phyloP scores from a whole-genome alignment of 1,139 yeast species.

The Candida sanyaensis region DNA sequence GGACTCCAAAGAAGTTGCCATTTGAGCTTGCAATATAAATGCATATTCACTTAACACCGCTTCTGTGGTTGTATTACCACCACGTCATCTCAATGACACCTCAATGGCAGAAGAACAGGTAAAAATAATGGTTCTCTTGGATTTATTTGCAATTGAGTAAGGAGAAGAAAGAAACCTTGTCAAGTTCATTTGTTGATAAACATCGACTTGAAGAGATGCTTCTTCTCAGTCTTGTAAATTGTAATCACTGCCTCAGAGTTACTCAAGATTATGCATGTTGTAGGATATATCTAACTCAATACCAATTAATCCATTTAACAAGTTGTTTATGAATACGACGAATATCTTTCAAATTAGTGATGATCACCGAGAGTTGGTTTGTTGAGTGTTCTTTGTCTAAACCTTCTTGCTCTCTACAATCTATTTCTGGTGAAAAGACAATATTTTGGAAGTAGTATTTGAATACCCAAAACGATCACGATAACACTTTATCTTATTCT shows the following conservation, averaged over 20 bases:
- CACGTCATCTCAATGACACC: slow-evolving; percentile 37
- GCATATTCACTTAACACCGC: slow-evolving; percentile 80
- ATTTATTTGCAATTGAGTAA: slow-evolving; percentile 27
- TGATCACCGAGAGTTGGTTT: slow-evolving; percentile 33
- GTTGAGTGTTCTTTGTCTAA: slow-evolving; percentile 30
- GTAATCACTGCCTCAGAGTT: slow-evolving; percentile 36
- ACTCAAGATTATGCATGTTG: slow-evolving; percentile 34
- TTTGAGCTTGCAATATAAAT: slow-evolving; percentile 59
- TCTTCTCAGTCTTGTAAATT: slow-evolving; percentile 26
- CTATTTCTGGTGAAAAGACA: slow-evolving; percentile 31
- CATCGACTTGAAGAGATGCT: slow-evolving; percentile 33
- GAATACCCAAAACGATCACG: slow-evolving; percentile 23
- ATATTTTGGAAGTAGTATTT: slow-evolving; percentile 30
- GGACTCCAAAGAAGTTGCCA: slow-evolving; percentile 41
- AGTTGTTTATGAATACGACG: slow-evolving; percentile 22
- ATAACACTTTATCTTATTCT: too few relatives aligned
- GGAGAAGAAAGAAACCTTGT: slow-evolving; percentile 29
- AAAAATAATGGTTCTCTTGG: slow-evolving; percentile 39
- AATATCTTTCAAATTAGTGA: slow-evolving; percentile 29
- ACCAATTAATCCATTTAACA: slow-evolving; percentile 26
- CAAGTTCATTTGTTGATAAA: slow-evolving; percentile 39
- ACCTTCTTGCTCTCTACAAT: slow-evolving; percentile 26
- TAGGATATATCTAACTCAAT: slow-evolving; percentile 33
- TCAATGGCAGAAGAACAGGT: slow-evolving; percentile 39
- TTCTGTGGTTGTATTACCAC: slow-evolving; percentile 36